Conservation (phyloP, 2,329 filamentous ascomycete species). For the Phaeoacremonium minimum region DNA sequence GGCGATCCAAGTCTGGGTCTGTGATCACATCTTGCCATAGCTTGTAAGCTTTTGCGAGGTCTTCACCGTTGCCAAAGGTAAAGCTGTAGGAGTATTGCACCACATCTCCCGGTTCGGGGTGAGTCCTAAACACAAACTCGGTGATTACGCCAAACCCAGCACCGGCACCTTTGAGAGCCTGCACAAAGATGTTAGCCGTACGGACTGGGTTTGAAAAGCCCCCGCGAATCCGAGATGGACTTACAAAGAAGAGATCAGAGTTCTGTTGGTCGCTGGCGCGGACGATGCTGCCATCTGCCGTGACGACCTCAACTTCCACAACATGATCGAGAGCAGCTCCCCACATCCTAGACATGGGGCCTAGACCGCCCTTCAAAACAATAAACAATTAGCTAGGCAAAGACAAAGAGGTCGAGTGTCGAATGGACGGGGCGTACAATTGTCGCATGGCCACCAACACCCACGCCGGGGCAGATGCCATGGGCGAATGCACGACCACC, state of each 20-base stretch:
- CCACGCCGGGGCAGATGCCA: constrained; percentile 55
- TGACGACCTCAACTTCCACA: constrained; percentile 50
- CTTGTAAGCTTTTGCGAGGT: constrained; percentile 45
- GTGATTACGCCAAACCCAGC: constrained; percentile 54
- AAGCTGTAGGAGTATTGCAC: constrained; percentile 57
- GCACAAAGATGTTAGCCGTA: constrained; percentile 1
- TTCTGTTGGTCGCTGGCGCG: constrained; percentile 42
- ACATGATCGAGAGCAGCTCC: constrained; percentile 52
- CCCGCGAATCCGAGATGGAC: too few species aligned
- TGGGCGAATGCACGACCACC: constrained; percentile 55
- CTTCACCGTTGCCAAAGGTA: constrained; percentile 39
- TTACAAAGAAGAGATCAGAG: constrained; percentile 49
- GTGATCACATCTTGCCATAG: constrained; percentile 55
- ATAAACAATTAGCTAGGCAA: too few species aligned
- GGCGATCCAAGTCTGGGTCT: constrained; percentile 50
- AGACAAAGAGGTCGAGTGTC: too few species aligned
- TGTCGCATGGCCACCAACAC: constrained; percentile 54
- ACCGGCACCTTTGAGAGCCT: constrained; percentile 52
- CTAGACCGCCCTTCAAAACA: constrained; percentile 45
- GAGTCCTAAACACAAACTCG: constrained; percentile 51
- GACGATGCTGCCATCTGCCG: constrained; percentile 46
- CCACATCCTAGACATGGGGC: constrained; percentile 57
- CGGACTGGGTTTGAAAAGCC: too few species aligned
- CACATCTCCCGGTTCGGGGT: constrained; percentile 48
- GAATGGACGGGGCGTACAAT: constrained; percentile 39